Evolutionary conservation across 2,329 filamentous ascomycete genomes (phyloP), one percentile per base, ranked within the genome.

Genomic region (Penicillium oxalicum): DNA sequence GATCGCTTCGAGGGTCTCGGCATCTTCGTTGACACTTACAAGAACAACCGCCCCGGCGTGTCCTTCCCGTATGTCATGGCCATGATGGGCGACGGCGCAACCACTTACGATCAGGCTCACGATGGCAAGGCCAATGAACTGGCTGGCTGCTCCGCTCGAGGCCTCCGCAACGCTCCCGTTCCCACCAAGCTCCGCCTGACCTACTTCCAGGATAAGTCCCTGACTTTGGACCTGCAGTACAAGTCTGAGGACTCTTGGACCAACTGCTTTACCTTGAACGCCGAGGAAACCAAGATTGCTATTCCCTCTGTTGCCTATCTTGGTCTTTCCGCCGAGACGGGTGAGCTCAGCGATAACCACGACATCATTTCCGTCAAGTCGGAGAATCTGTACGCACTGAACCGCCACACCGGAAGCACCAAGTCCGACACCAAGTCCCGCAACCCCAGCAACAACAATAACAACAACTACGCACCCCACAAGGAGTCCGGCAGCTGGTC

Each of bases 61-160:
- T 87, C 95, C 40, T 98, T 98, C 73, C 93, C 93, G 44, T 96
- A 95, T 66, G 86, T 98, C 63, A 96, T 97, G 91, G 91, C 91
- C 54, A 97, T 97, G 93, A 78, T 90, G 59, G 93, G 93, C 51
- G 93, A 98, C 68, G 91, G 93, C 53, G 77, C 89, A 66, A 95
- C 86, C 5, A 68, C 77, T 11, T 98, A 98, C 73, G 90, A 97
- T 76, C 90, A 96, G 75, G 83, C 84, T 61, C 91, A 91, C 63
- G 93, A 98, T 64, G 93, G 93, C 67, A 97, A 96, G 77, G 80
- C 83, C 49, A 90, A 88, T 62, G 93, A 98, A 73, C 77, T 96
- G 53, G 91, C 90, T 45, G 93, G 93, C 51, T 98, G 93, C 77
- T 96, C 91, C 47, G 91, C 91, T 49, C 83, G 93, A 51, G 91